A percentile compares a stretch with the other conserved stretches of the same genome.
These are phyloP conservation scores for Rhizophagus sp. DNA, from an alignment of 192 early-diverging fungal species.

Conservation along the genomic window DNA sequence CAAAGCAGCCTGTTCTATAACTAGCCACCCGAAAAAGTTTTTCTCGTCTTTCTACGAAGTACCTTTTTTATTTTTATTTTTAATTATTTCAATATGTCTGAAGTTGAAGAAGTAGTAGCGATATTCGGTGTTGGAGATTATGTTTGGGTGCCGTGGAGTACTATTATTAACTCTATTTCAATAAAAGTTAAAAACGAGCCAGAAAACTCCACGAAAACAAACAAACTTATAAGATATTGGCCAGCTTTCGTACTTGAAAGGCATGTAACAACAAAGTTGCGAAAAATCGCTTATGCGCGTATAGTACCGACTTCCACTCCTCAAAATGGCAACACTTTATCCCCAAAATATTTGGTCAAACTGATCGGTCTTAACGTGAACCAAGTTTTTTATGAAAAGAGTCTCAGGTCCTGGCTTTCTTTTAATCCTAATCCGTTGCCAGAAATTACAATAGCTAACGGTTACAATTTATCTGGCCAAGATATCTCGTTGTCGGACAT, in stretches of 20 bases:
- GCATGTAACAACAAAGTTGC: not conserved
- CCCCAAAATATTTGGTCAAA: constrained; percentile 14
- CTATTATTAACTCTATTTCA: not conserved
- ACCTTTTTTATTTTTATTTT: not conserved
- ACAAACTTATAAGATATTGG: not conserved
- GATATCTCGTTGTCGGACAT: not conserved
- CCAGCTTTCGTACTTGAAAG: not conserved
- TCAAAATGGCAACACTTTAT: not conserved
- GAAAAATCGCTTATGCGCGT: not conserved
- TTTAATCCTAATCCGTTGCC: not conserved
- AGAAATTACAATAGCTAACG: not conserved
- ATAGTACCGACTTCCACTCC: not conserved
- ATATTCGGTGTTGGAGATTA: not conserved
- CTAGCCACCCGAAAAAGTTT: not conserved
- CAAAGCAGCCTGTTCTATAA: not conserved
- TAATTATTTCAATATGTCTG: not conserved
- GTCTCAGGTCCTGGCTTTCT: not conserved
- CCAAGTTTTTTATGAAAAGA: not conserved
- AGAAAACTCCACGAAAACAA: not conserved
- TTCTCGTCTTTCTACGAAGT: not conserved
- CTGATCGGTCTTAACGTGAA: not conserved
- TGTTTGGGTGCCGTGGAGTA: constrained; percentile 3
- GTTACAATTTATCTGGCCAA: not conserved
- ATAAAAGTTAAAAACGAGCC: constrained; percentile 1
- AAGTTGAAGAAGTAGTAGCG: not conserved